Evolutionary conservation across 1,284 basidiomycete species (phyloP).

Genomic region (Ganoderma boninense): DNA sequence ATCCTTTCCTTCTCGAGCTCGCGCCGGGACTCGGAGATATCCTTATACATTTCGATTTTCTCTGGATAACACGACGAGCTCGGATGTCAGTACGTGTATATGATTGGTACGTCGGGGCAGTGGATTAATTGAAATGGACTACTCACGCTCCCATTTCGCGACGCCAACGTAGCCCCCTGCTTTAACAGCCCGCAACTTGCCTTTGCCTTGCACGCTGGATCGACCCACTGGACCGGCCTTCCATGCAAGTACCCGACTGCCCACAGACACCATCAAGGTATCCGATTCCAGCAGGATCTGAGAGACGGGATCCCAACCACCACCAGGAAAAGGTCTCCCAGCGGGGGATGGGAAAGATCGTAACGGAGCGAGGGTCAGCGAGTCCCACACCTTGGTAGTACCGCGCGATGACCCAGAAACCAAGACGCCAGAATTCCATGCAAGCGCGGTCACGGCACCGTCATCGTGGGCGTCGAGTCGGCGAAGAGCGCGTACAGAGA

Average conservation of each 20-base stretch:
- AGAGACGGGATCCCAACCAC: conserved; percentile 58
- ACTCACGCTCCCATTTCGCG: conserved; percentile 64
- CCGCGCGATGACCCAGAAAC: conserved; percentile 74
- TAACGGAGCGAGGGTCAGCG: conserved; percentile 65
- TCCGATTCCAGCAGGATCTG: conserved; percentile 74
- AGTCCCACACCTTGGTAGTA: conserved; percentile 70
- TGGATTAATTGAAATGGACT: background rate
- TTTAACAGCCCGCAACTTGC: conserved; percentile 41
- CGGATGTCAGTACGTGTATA: background rate
- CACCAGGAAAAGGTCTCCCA: conserved; percentile 46
- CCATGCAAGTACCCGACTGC: conserved; percentile 75
- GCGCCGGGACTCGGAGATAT: conserved; percentile 67
- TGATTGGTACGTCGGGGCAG: background rate
- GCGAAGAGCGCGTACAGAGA: conserved; percentile 43
- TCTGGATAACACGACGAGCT: conserved; percentile 46
- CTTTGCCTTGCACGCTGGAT: conserved; percentile 43
- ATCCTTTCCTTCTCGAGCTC: conserved; percentile 60
- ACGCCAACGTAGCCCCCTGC: conserved; percentile 38
- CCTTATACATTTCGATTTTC: conserved; percentile 68
- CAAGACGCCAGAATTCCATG: conserved; percentile 64
- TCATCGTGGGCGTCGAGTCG: conserved; percentile 70
- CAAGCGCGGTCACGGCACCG: conserved; percentile 67
- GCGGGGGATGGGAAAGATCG: conserved; percentile 61
- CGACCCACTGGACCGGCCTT: conserved; percentile 60
- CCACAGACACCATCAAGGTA: conserved; percentile 69